A percentile compares a stretch with the other conserved stretches of the same genome.
These are phyloP conservation scores for Antrodiella citrinella DNA, from an alignment of 768 basidiomycete species.

Conservation along the genomic window DNA sequence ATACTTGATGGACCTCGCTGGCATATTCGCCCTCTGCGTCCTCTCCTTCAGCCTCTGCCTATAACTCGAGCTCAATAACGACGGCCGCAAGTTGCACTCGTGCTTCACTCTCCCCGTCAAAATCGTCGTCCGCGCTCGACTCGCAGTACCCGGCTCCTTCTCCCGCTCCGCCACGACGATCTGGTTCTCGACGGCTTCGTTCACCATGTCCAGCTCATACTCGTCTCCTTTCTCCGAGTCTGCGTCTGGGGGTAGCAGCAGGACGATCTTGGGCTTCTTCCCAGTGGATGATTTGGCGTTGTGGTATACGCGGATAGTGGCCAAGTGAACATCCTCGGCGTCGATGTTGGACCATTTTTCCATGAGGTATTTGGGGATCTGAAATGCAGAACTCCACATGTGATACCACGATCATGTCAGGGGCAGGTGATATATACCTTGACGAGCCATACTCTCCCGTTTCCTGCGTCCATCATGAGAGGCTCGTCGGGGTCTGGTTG, in stretches of 20 bases:
- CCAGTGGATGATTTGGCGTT: constrained; percentile 33
- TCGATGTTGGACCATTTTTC: constrained; percentile 77
- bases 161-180: constrained; percentile 78
- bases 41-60: constrained; percentile 66
- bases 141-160: constrained; percentile 43
- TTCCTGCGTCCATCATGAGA: constrained; percentile 69
- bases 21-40: constrained; percentile 58
- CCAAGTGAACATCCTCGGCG: constrained; percentile 71
- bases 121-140: constrained; percentile 66
- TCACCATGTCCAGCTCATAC: constrained; percentile 86
- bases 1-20: constrained; percentile 55
- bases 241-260: constrained; percentile 54
- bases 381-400: constrained; percentile 2
- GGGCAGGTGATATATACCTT: constrained; percentile 45
- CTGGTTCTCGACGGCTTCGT: constrained; percentile 78
- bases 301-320: constrained; percentile 76
- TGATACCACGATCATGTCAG: too few species aligned
- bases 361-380: constrained; percentile 85
- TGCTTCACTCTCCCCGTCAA: constrained; percentile 76
- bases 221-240: constrained; percentile 39
- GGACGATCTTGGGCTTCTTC: constrained; percentile 51
- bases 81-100: constrained; percentile 66
- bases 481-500: constrained; percentile 78
- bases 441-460: constrained; percentile 77
- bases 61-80: constrained; percentile 54